Evolutionary conservation across 331 rosid species (phyloP).

Genomic region (Quercus lobata): DNA sequence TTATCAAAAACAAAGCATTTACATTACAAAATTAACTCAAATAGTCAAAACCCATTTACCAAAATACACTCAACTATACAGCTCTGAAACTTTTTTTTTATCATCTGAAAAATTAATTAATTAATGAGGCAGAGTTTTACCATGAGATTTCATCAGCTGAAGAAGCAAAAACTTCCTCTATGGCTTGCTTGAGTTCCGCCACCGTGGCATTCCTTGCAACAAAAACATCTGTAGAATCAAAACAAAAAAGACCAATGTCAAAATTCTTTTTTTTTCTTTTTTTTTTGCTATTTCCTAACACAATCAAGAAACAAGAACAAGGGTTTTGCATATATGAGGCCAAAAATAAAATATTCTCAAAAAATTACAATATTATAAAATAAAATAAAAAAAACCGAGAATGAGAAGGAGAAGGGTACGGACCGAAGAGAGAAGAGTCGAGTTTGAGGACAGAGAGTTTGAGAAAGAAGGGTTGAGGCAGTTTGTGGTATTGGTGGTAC

Average conservation of each 20-base stretch:
- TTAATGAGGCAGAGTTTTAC: background rate
- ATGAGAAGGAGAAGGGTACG: background rate
- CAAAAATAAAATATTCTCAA: too few relatives aligned
- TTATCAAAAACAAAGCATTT: background rate
- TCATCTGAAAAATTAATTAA: background rate
- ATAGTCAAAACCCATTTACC: background rate
- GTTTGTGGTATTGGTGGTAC: constrained; percentile 14
- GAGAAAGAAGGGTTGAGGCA: constrained; percentile 28
- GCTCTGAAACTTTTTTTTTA: background rate
- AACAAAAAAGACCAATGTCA: background rate
- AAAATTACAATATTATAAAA: too few relatives aligned
- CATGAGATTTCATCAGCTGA: constrained; percentile 26
- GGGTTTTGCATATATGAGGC: too few relatives aligned
- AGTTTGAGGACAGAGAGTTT: constrained; percentile 49
- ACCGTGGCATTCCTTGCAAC: constrained; percentile 33
- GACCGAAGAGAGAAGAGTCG: constrained; percentile 49
- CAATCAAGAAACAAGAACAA: too few relatives aligned
- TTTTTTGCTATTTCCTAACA: too few relatives aligned
- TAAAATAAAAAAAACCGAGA: background rate
- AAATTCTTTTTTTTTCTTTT: too few relatives aligned
- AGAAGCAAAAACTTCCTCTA: constrained; percentile 39
- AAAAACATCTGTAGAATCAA: constrained; percentile 25
- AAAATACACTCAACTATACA: background rate
- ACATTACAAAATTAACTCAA: background rate
- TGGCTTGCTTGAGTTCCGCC: constrained; percentile 38